A percentile compares a stretch with the other conserved stretches of the same genome.
Conservation (phyloP, 768 basidiomycete genomes). For the Suillus subluteus region DNA sequence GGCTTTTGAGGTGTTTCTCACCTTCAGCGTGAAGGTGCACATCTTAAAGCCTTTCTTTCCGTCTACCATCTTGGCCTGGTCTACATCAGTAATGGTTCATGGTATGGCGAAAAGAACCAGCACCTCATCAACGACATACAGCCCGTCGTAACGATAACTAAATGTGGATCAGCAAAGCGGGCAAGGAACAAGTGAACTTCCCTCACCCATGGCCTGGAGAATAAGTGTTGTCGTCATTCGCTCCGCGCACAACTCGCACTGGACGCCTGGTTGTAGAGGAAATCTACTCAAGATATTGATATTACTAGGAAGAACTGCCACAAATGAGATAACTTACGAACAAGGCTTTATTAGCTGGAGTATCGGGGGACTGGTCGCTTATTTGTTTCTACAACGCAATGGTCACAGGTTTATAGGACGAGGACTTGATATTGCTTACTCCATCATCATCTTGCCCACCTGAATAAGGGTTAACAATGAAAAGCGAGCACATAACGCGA, state of each 20-base stretch:
- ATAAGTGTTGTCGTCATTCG: slow-evolving; percentile 17
- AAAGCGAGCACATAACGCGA: background rate
- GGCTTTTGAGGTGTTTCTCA: slow-evolving; percentile 11
- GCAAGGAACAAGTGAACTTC: background rate
- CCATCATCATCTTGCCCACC: slow-evolving; percentile 27
- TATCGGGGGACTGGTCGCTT: slow-evolving; percentile 27
- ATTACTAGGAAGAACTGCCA: background rate
- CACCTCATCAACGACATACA: slow-evolving; percentile 33
- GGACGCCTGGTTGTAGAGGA: slow-evolving; percentile 34
- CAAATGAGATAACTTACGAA: slow-evolving; percentile 13
- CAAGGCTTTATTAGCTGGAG: slow-evolving; percentile 24
- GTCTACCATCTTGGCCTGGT: slow-evolving; percentile 18
- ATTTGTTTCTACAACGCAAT: slow-evolving; percentile 23
- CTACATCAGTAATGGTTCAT: slow-evolving; percentile 12
- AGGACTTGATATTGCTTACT: slow-evolving; percentile 13
- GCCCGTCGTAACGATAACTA: slow-evolving; percentile 37
- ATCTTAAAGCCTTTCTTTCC: slow-evolving; percentile 29
- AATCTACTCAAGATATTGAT: slow-evolving; percentile 22
- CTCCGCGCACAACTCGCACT: slow-evolving; percentile 44
- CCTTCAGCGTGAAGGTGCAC: slow-evolving; percentile 36
- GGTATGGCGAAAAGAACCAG: background rate
- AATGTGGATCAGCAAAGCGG: background rate
- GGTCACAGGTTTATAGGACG: slow-evolving; percentile 3
- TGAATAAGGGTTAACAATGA: slow-evolving; percentile 7
- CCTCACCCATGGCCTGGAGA: slow-evolving; percentile 29